Percentiles rank a stretch among this genome's conserved stretches.
Evolutionary conservation across 2,329 filamentous ascomycete species (phyloP).

Genomic region (Tolypocladium ophioglossoides): DNA sequence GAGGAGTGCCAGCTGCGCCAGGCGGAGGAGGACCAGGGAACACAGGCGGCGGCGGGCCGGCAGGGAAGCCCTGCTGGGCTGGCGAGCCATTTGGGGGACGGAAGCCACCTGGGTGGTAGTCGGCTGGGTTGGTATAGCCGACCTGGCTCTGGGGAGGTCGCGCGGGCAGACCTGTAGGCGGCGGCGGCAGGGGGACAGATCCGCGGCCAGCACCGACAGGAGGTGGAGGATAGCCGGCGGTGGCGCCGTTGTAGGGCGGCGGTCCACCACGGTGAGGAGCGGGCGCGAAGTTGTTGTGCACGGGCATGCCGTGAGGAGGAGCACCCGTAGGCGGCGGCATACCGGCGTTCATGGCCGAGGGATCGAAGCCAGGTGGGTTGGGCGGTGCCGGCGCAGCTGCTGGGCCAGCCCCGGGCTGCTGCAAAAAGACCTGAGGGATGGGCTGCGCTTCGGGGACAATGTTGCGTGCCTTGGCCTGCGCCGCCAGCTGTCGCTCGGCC

Average conservation of each 20-base stretch:
- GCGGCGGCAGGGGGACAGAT: slow-evolving; percentile 32
- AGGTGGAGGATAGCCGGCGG: slow-evolving; percentile 11
- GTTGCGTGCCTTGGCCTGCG: slow-evolving; percentile 89
- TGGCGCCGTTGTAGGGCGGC: slow-evolving; percentile 21
- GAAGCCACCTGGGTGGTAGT: slow-evolving; percentile 34
- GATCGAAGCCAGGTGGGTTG: slow-evolving; percentile 22
- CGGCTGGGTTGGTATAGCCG: slow-evolving; percentile 34
- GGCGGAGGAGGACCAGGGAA: slow-evolving; percentile 28
- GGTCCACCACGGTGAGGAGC: slow-evolving; percentile 19
- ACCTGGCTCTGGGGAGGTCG: slow-evolving; percentile 36
- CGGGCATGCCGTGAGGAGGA: slow-evolving; percentile 25
- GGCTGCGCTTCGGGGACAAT: slow-evolving; percentile 73
- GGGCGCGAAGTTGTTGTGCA: slow-evolving; percentile 27
- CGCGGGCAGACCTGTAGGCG: slow-evolving; percentile 39
- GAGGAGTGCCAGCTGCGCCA: slow-evolving; percentile 19
- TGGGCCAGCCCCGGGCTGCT: slow-evolving; percentile 8
- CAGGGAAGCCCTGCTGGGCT: slow-evolving; percentile 27
- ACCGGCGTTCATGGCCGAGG: slow-evolving; percentile 16
- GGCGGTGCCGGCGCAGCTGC: slow-evolving; percentile 5
- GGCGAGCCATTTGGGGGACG: slow-evolving; percentile 28
- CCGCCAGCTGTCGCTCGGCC: slow-evolving; percentile 83
- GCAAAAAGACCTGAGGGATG: slow-evolving; percentile 62
- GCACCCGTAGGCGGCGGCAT: slow-evolving; percentile 7
- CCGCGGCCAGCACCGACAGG: slow-evolving; percentile 17
- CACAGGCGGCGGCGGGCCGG: slow-evolving; percentile 26